phyloP scores from a whole-genome alignment of 2,329 filamentous ascomycete species.

The Fusarium euwallaceae region DNA sequence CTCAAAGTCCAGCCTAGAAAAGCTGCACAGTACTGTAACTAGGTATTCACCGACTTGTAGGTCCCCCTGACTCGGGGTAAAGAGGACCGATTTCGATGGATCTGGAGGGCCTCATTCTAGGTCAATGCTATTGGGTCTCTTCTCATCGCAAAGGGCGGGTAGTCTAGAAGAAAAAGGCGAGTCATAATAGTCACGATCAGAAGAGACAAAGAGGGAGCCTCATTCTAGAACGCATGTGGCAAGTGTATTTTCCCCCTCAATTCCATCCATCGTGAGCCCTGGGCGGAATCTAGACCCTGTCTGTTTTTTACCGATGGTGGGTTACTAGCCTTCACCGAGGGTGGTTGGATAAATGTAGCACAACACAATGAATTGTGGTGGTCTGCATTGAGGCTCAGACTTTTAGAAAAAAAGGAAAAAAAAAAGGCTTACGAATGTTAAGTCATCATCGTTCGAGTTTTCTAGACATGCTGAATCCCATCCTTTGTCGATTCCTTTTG shows the following conservation, averaged over 20 bases:
- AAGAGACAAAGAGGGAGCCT: slow-evolving; percentile 5
- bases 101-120: not conserved
- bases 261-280: not conserved
- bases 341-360: not conserved
- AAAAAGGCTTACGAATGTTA: slow-evolving; percentile 1
- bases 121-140: not conserved
- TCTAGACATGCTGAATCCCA: not conserved
- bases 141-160: slow-evolving; percentile 1
- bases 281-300: slow-evolving; percentile 18
- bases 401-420: not conserved
- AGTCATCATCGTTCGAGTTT: not conserved
- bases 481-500: not conserved
- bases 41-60: not conserved
- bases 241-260: slow-evolving; percentile 6
- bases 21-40: not conserved
- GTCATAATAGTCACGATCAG: not conserved
- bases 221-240: slow-evolving; percentile 22
- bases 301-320: not conserved
- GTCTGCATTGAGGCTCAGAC: not conserved
- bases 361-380: not conserved
- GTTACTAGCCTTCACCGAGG: not conserved
- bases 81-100: not conserved
- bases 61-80: not conserved
- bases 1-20: not conserved
- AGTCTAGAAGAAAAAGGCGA: slow-evolving; percentile 27